Evolutionary conservation across 306 rosid genomes (phyloP), one percentile per base, ranked within the genome.

Genomic region (Castanopsis chinensis): DNA sequence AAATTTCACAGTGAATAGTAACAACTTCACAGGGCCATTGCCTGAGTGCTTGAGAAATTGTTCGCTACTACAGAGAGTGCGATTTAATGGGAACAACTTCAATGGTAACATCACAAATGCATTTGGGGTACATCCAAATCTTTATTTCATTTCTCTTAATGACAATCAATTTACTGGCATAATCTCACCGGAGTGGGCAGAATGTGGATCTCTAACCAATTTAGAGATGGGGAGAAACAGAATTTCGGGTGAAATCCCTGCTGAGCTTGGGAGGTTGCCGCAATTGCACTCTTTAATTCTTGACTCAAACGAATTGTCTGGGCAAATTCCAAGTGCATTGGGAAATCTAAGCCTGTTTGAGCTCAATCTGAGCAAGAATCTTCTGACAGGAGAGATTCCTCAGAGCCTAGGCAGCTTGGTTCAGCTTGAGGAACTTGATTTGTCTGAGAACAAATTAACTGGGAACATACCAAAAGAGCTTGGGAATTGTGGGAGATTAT

Each of bases 1-100:
- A 17, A 0, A 0, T n/a, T 52, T 92, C 30, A 53, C 87, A 2
- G 84, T 77, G 69, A 83, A 79, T 41, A 79, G 54, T 67, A 90
- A 92, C 85, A 85, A 78, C 78, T 82, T 92, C 78, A 83, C 84
- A 0, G 93, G 97, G 49, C 75, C 89, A 37, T 57, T 92, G 77
- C 97, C 93, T 0, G 78, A 75, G 53, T 90, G 93, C 79, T 82
- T 92, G 76, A 90, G 85, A 82, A 82, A 83, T 76, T 90, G 97
- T 79, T 71, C 85, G 6, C 68, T 69, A 8, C 84, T 92, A 13
- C 9, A 0, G 5, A 83, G 90, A 80, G 86, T 89, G 15, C 77
- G 91, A 72, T 85, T 93, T 67, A 90, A 88, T 41, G 85, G 64
- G 6, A 92, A 92, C 63, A 81, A 78, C 19, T 76, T 92, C 84